Conservation (phyloP, 805 yeast genomes). For the Vanderwaltozyma polyspora region DNA sequence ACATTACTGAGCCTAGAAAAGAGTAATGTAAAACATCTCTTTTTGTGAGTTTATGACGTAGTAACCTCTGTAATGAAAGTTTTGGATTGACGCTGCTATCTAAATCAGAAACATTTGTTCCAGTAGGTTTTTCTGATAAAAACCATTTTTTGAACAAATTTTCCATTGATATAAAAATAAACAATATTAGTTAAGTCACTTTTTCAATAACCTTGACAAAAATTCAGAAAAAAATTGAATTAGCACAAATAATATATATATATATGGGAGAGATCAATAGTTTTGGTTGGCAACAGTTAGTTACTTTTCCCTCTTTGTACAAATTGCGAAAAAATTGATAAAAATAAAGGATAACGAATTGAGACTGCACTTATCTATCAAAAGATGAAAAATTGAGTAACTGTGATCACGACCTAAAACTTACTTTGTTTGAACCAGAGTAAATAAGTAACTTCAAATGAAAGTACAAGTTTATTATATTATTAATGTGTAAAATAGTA, state of each 20-base stretch:
- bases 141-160: constrained; percentile 39
- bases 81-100: constrained; percentile 38
- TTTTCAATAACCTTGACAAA: too few species aligned
- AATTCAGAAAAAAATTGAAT: too few species aligned
- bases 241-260: too few species aligned
- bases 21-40: constrained; percentile 45
- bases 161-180: too few species aligned
- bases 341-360: not conserved
- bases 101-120: constrained; percentile 38
- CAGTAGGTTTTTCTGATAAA: constrained; percentile 41
- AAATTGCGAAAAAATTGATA: not conserved
- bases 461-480: too few species aligned
- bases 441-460: too few species aligned
- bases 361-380: too few species aligned
- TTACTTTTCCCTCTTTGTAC: not conserved
- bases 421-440: too few species aligned
- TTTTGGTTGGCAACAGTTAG: not conserved
- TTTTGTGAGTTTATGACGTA: constrained; percentile 31
- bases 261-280: not conserved
- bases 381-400: too few species aligned
- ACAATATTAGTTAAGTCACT: too few species aligned
- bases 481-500: too few species aligned
- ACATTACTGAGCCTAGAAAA: constrained; percentile 39
- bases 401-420: too few species aligned
- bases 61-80: constrained; percentile 31